Percentiles rank a stretch among this genome's conserved stretches.
Conservation (phyloP, 352 stramenopile species). For the Phytophthora nicotianae region DNA sequence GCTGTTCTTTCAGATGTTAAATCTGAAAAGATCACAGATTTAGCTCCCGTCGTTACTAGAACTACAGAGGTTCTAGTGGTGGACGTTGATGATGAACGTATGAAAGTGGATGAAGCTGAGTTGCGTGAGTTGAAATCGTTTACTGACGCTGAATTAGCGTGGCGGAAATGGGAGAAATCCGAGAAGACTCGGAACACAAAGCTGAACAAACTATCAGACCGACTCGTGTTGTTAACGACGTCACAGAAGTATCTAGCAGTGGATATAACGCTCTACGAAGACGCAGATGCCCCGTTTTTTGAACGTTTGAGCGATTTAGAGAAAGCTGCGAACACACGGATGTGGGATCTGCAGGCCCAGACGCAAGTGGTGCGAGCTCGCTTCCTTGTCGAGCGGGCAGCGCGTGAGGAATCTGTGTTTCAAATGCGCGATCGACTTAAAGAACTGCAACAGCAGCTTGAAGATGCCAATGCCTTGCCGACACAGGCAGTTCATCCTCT, state of each 20-base stretch:
- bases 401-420: constrained; percentile 61
- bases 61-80: not conserved
- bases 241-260: constrained; percentile 44
- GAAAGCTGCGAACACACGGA: constrained; percentile 45
- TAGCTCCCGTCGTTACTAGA: constrained; percentile 1
- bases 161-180: constrained; percentile 53
- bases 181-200: constrained; percentile 50
- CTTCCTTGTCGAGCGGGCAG: constrained; percentile 68
- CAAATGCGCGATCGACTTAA: constrained; percentile 54
- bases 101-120: constrained; percentile 53
- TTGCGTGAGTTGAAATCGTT: constrained; percentile 48
- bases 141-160: constrained; percentile 48
- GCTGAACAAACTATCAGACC: constrained; percentile 35
- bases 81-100: constrained; percentile 22
- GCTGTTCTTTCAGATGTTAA: not conserved
- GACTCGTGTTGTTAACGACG: constrained; percentile 24
- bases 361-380: constrained; percentile 58
- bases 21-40: not conserved
- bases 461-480: constrained; percentile 51
- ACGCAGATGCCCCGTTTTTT: constrained; percentile 54
- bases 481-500: constrained; percentile 60
- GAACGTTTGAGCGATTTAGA: constrained; percentile 47
- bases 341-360: constrained; percentile 65
- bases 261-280: constrained; percentile 53
- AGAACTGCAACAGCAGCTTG: constrained; percentile 45